Percentiles rank a stretch among this genome's conserved stretches.
These are phyloP conservation scores for Aspergillus asperescens DNA, from an alignment of 495 filamentous ascomycete genomes.

Conservation along the genomic window DNA sequence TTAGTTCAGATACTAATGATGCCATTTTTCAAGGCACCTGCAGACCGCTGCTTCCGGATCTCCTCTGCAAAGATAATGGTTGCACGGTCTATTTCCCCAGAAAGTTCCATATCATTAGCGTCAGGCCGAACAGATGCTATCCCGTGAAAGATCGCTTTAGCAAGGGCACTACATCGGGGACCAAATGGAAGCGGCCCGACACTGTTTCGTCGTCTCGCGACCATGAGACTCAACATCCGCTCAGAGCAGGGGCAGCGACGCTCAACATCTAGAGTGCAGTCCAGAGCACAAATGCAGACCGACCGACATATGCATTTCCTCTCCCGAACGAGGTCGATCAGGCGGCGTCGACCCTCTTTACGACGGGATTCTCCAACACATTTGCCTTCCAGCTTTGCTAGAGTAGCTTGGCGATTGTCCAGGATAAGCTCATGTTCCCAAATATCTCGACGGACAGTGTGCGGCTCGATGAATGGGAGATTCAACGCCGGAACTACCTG, in stretches of 20 bases:
- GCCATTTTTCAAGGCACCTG: neutral
- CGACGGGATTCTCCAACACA: constrained; percentile 33
- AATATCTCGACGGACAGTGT: constrained; percentile 5
- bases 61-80: constrained; percentile 23
- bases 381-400: constrained; percentile 31
- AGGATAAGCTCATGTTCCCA: constrained; percentile 27
- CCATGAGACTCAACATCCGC: constrained; percentile 31
- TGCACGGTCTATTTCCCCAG: constrained; percentile 18
- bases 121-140: constrained; percentile 20
- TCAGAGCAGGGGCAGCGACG: constrained; percentile 34
- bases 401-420: constrained; percentile 27
- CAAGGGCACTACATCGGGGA: constrained; percentile 23
- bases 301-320: constrained; percentile 34
- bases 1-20: neutral
- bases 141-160: constrained; percentile 28
- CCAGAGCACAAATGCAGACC: constrained; percentile 28
- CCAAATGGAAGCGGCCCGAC: constrained; percentile 17
- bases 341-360: constrained; percentile 15
- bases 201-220: constrained; percentile 16
- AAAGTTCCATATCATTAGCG: constrained; percentile 15
- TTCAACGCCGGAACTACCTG: constrained; percentile 14
- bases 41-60: constrained; percentile 26
- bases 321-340: constrained; percentile 25
- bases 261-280: constrained; percentile 29
- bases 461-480: constrained; percentile 27